Evolutionary conservation across 73 alveolate species (phyloP).

Genomic region (Tetrahymena elliotti): DNA sequence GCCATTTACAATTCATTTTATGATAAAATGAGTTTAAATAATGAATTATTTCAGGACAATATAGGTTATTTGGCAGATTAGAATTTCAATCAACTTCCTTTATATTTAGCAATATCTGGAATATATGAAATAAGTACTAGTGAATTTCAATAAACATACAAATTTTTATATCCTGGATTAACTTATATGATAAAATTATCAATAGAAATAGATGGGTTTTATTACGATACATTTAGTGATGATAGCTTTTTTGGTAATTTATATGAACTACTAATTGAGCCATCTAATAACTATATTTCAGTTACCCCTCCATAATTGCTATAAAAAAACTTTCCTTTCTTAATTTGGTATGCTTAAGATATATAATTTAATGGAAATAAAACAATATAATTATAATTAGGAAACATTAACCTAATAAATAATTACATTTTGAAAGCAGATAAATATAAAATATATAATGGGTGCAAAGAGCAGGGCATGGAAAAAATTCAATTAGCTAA

Average conservation of each 20-base stretch:
- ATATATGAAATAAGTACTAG: background rate
- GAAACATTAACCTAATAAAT: background rate
- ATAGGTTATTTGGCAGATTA: background rate
- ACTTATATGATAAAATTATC: background rate
- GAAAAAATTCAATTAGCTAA: background rate
- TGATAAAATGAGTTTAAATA: background rate
- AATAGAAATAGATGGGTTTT: background rate
- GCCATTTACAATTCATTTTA: background rate
- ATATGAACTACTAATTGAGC: background rate
- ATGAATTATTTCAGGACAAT: background rate
- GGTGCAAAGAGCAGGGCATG: background rate
- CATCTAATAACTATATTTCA: background rate
- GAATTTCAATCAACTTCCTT: background rate
- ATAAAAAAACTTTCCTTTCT: background rate
- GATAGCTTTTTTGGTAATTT: background rate
- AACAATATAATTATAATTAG: background rate
- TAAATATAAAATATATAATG: background rate
- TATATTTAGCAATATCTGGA: background rate
- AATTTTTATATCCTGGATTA: background rate
- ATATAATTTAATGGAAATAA: background rate
- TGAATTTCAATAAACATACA: too few relatives aligned
- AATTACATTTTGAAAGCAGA: background rate
- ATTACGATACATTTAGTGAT: background rate
- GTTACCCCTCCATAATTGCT: background rate
- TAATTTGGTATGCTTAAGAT: background rate